Base-by-base conservation (phyloP, 1,284 basidiomycete genomes). In the Coniferiporia sulphurascens region DNA sequence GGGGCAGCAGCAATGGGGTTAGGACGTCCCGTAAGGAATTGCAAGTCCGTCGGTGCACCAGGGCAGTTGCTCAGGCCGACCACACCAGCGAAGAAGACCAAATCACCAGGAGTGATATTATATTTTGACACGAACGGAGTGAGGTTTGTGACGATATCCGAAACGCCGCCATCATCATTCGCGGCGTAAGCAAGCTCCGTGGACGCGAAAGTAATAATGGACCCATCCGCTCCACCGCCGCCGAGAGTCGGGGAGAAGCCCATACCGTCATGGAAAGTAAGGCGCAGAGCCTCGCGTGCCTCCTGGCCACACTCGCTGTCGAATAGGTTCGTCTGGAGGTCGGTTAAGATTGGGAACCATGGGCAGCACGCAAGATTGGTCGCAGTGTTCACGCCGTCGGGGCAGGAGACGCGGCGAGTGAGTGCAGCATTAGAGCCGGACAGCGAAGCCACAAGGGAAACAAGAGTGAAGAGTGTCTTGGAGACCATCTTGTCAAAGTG, bases 211-310 rank as follows among this genome's bases (percentile, higher is more conserved):
- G 65, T 69, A 45, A 76, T 69, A 60, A 76, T 72, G 6, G 73
- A 75, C 17, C 76, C 76, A 51, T 77, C 76, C 35, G 75, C 73
- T 17, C 75, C 74, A 55, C 74, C 74, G 19, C 74, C 55, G 46
- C 44, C 64, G 48, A 63, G 46, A 1, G 64, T 65, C 4, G 63
- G 64, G 4, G 76, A 77, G 57, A 71, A 74, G 3, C 73, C 76
- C 54, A 76, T 76, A 43, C 74, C 76, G 56, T 78, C 77, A 65
- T 78, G 77, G 70, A 79, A 78, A 19, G 76, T 73, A 60, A 78
- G 62, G 27, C 77, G 73, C 38, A 78, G 64, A 13, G 75, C 70
- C 59, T 76, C 75, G 63, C 76, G 78, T 27, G 73, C 75, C 54
- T 76, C 73, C 68, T 77, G 59, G 17, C 73, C 74, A 60, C 77